These are phyloP conservation scores for Suhomyces tanzawaensis DNA, from an alignment of 805 yeast genomes.

Conservation along the genomic window DNA sequence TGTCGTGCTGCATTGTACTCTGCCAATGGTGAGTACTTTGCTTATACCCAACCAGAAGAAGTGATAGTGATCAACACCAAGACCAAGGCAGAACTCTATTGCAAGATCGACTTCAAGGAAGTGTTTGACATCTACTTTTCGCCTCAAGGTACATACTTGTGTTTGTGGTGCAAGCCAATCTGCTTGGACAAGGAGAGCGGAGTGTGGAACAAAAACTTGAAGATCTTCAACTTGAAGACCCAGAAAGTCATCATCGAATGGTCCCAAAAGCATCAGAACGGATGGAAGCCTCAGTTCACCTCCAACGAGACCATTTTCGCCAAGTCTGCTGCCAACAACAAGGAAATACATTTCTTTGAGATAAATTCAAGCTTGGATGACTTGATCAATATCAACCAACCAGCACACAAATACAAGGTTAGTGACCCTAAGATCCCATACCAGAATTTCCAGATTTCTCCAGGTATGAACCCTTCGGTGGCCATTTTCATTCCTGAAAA, in stretches of 20 bases:
- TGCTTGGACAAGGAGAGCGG: constrained; percentile 64
- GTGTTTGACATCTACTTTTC: constrained; percentile 83
- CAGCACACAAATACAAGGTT: constrained; percentile 56
- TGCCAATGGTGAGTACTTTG: constrained; percentile 64
- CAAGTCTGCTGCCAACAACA: constrained; percentile 49
- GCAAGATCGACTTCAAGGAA: constrained; percentile 56
- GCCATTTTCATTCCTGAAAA: constrained; percentile 89
- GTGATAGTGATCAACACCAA: constrained; percentile 60
- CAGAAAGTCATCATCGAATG: constrained; percentile 56
- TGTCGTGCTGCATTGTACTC: constrained; percentile 67
- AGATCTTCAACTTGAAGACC: constrained; percentile 59
- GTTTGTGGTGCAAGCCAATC: constrained; percentile 88
- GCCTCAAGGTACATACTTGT: constrained; percentile 78
- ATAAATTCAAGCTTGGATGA: constrained; percentile 28
- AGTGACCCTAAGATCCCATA: constrained; percentile 50
- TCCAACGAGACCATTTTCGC: constrained; percentile 73
- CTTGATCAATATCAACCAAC: constrained; percentile 41
- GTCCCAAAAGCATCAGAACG: constrained; percentile 77
- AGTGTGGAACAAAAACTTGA: constrained; percentile 75
- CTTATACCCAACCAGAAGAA: constrained; percentile 64
- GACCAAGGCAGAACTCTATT: constrained; percentile 43
- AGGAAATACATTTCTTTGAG: constrained; percentile 69
- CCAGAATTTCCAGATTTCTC: constrained; percentile 66
- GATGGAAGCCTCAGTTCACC: constrained; percentile 92
- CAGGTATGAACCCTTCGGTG: constrained; percentile 85